Percentiles rank a stretch among this genome's conserved stretches.
Evolutionary conservation across 2,329 filamentous ascomycete species (phyloP).

Genomic region (Davidsoniella neocaledoniae): DNA sequence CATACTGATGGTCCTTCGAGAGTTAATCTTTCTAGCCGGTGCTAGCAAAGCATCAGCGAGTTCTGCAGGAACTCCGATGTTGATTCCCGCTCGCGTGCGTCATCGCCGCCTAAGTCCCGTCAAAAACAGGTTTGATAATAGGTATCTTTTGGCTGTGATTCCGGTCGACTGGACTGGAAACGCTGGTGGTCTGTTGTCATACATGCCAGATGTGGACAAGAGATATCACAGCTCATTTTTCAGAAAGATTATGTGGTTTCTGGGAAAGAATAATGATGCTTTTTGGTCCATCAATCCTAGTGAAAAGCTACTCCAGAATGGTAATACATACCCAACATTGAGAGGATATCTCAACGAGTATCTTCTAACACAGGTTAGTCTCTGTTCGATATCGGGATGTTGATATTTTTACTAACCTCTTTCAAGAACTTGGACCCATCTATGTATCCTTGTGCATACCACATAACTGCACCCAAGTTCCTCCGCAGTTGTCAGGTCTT

Average conservation of each 20-base stretch:
- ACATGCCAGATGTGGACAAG: constrained; percentile 16
- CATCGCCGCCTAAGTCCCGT: constrained; percentile 52
- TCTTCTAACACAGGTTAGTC: constrained; percentile 36
- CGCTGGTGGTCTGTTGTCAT: constrained; percentile 39
- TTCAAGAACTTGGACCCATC: constrained; percentile 38
- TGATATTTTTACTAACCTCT: not conserved
- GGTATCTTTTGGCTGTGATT: constrained; percentile 52
- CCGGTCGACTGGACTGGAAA: constrained; percentile 45
- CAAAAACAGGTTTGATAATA: constrained; percentile 51
- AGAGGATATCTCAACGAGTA: constrained; percentile 44
- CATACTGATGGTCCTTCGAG: too few relatives aligned
- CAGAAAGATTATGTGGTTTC: not conserved
- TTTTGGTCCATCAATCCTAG: constrained; percentile 45
- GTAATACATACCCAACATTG: constrained; percentile 26
- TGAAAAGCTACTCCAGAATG: constrained; percentile 41
- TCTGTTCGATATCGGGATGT: not conserved
- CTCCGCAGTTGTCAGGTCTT: constrained; percentile 59
- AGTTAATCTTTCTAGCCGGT: not conserved
- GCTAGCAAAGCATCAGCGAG: not conserved
- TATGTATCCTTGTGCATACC: constrained; percentile 49
- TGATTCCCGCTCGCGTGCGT: not conserved
- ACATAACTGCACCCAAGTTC: constrained; percentile 54
- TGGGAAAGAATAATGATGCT: constrained; percentile 10
- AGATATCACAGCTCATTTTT: not conserved
- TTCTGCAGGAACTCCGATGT: not conserved